Evolutionary conservation across 495 filamentous ascomycete genomes (phyloP), one percentile per base, ranked within the genome.

Genomic region (Ascobolus immersus): DNA sequence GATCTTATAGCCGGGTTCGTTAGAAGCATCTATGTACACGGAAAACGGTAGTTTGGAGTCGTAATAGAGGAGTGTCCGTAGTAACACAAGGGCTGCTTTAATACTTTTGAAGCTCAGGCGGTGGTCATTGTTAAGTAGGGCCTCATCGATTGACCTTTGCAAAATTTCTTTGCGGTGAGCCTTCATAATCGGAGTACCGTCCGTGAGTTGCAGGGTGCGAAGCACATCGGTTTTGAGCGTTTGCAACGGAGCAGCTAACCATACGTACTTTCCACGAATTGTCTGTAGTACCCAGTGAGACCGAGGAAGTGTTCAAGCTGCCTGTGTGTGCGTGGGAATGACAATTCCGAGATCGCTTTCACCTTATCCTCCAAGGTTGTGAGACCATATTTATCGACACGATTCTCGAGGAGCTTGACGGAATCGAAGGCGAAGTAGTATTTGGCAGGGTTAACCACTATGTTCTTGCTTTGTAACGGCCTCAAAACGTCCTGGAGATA

Each of bases 261-360:
- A 32, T 2, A 23, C 8, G 12, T 22, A 38, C 20, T 28, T 26
- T 24, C 2, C 3, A 38, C 32, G 17, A 38, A 38, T 20, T 38
- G 22, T 14, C 28, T 1, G 13, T 38, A 38, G 20, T 38, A 38
- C 11, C 28, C 17, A 28, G 32, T 32, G 20, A 38, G 18, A 2
- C 35, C 35, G 0, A 38, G 12, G 3, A 38, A 2, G 4, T 30
- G 28, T 10, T 28, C 21, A 6, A 38, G 2, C 10, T 38, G 26
- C 2, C 26, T 30, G 4, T 32, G 4, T 2, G 17, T 38, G 4
- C 0, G 9, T 0, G 28, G 35, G 10, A 12, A 4, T 12, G 7
- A 5, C 3, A 38, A 14, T 9, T 38, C 28, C 10, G 15, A 20
- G 7, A 38, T 38, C 4, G 28, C 21, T 17, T 26, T 21, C 1